Conservation (phyloP, 169 alveolate genomes). For the Plasmodium yoelii region DNA sequence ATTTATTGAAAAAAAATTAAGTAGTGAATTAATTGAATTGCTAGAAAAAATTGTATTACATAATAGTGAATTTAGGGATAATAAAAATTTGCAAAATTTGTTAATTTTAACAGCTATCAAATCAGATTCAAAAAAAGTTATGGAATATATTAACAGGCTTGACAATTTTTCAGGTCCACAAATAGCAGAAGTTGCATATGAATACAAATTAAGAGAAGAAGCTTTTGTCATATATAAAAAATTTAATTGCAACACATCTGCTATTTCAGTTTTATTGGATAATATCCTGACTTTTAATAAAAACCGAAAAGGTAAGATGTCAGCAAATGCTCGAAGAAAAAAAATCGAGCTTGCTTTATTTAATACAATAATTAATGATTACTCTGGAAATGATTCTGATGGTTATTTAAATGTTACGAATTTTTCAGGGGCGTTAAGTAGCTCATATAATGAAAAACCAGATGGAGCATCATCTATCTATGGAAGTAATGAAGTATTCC, state of each 20-base stretch:
- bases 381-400: not conserved
- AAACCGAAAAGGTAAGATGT: not conserved
- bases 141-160: constrained; percentile 95
- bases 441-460: constrained; percentile 2
- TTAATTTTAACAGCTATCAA: constrained; percentile 84
- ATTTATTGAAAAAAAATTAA: constrained; percentile 98
- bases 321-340: not conserved
- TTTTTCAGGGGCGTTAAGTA: constrained; percentile 6
- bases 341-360: constrained; percentile 4
- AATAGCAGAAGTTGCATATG: constrained; percentile 94
- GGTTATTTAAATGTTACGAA: constrained; percentile 14
- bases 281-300: constrained; percentile 67
- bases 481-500: not conserved
- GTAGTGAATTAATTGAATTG: constrained; percentile 95
- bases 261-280: constrained; percentile 94
- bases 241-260: constrained; percentile 92
- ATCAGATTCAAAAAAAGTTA: constrained; percentile 82
- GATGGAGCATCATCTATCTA: not conserved
- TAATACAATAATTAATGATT: constrained; percentile 15
- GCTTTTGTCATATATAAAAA: constrained; percentile 95
- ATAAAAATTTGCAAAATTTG: constrained; percentile 93
- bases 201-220: constrained; percentile 89
- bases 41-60: constrained; percentile 81
- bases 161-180: constrained; percentile 97
- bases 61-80: constrained; percentile 95